Base-by-base conservation (phyloP, 345 rosid species). In the Sonneratia caseolaris region DNA sequence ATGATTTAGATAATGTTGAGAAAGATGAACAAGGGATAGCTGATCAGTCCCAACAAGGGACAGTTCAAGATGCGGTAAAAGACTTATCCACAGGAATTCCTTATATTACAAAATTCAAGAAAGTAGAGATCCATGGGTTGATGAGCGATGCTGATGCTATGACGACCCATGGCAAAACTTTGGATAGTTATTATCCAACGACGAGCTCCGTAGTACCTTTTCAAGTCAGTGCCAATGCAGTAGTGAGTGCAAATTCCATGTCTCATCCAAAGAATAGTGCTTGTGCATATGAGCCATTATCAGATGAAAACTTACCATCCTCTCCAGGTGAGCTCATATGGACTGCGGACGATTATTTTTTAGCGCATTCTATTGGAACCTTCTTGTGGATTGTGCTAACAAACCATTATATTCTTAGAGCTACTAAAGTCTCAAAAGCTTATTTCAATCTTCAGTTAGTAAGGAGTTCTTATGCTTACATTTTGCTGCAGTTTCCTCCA, bases 231-330 rank as follows among this genome's bases (percentile, higher is more conserved):
- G 32, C 64, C 21, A 76, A 75, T 57, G 71, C 71, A 70, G 75
- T 73, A 14, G 78, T 70, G 70, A 79, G 69, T 77, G 71, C 55
- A 73, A 62, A 77, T 57, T 43, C 47, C 64, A 76, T n/a, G 32
- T 69, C 70, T 61, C 83, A 67, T 59, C 76, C 62, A 59, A 70
- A 78, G n/a, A 76, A 75, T 79, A 75, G 72, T 71, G 79, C 86
- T 69, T 77, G 79, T 68, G 15, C 78, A 37, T 76, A 77, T 40
- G 78, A 75, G 76, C 69, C 57, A 65, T 76, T 71, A 68, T 76
- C 80, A 4, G 75, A 71, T 68, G 75, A 65, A 77, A 72, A 71
- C 72, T 68, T 77, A n/a, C 14, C 37, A 19, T 65, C 77, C 71
- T 68, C 71, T n/a, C 76, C 66, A 42, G 69, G 70, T 73, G 72